These are phyloP conservation scores for cucumber (Cucumis sativus) DNA, from an alignment of 306 rosid species.

Conservation along the genomic window DNA sequence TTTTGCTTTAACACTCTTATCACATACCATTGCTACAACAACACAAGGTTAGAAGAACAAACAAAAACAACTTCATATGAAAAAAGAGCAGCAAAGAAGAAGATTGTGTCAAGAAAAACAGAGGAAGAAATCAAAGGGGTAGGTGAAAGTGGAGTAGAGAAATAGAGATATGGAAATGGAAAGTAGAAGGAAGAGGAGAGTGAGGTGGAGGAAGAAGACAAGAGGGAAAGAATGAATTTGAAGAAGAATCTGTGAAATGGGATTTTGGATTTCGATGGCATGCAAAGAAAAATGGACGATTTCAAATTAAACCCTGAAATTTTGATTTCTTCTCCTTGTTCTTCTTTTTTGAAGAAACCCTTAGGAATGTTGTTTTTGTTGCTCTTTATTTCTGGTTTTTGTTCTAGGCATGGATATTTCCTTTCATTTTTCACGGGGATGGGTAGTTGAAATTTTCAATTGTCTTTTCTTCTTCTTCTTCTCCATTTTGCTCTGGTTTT, in stretches of 20 bases:
- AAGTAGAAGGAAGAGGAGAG: conserved; percentile 11
- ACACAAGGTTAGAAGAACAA: conserved; percentile 14
- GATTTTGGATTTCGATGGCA: background rate
- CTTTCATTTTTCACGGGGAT: conserved; percentile 14
- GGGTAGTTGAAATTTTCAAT: conserved; percentile 15
- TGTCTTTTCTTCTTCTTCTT: background rate
- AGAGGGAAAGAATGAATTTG: background rate
- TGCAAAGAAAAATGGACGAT: conserved; percentile 1
- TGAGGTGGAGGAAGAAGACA: background rate
- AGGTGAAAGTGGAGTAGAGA: conserved; percentile 2
- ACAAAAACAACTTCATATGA: background rate
- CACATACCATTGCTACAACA: conserved; percentile 21
- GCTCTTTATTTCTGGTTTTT: background rate
- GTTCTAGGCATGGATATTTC: conserved; percentile 12
- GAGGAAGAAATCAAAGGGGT: background rate
- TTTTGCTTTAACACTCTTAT: background rate
- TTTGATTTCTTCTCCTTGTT: background rate
- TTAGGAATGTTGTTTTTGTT: background rate
- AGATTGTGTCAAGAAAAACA: background rate
- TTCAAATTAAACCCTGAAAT: background rate
- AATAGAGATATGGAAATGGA: conserved; percentile 1
- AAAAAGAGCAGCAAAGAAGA: background rate
- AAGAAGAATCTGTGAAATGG: background rate
- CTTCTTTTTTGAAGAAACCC: background rate
- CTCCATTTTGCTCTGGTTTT: conserved; percentile 16